phyloP scores from a whole-genome alignment of 331 rosid genomes.

The Malus hybrid region DNA sequence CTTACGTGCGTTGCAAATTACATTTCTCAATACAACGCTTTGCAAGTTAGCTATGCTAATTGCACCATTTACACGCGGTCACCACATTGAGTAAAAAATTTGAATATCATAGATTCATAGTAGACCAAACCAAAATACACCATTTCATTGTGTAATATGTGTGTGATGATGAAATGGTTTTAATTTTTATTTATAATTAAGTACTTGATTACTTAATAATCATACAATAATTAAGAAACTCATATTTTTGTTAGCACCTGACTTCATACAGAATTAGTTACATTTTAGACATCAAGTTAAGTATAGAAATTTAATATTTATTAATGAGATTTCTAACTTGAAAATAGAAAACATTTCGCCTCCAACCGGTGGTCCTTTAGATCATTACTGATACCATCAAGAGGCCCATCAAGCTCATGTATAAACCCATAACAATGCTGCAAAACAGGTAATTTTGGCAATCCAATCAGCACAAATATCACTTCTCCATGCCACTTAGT shows the following conservation, averaged over 20 bases:
- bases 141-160: not conserved
- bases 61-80: too few relatives aligned
- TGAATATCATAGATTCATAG: not conserved
- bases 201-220: not conserved
- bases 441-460: not conserved
- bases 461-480: not conserved
- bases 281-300: not conserved
- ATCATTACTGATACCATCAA: not conserved
- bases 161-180: not conserved
- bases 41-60: not conserved
- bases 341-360: not conserved
- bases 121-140: not conserved
- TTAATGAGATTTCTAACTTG: not conserved
- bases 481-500: too few relatives aligned
- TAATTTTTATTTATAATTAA: too few relatives aligned
- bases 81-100: too few relatives aligned
- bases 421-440: not conserved
- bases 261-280: not conserved
- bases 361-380: not conserved
- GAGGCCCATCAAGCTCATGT: not conserved
- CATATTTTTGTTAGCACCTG: not conserved
- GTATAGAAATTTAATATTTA: too few relatives aligned
- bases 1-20: not conserved
- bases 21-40: not conserved
- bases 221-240: not conserved